Conservation (phyloP, 2,329 filamentous ascomycete genomes). For the Pyrenophora teres region DNA sequence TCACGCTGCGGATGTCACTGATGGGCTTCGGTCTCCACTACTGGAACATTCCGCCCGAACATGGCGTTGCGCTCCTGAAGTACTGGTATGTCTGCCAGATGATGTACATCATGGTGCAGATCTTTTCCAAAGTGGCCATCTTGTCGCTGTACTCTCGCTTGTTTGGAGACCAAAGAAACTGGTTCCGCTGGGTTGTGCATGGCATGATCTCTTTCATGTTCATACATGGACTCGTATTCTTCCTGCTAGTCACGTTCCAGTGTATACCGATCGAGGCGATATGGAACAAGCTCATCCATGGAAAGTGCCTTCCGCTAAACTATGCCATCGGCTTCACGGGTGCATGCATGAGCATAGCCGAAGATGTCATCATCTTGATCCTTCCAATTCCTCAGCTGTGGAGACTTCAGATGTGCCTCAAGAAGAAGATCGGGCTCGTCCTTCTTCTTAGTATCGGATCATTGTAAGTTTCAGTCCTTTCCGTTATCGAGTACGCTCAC, state of each 20-base stretch:
- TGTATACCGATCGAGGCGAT: constrained; percentile 18
- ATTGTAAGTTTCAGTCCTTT: constrained; percentile 3
- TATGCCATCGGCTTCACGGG: constrained; percentile 17
- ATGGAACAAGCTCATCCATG: constrained; percentile 20
- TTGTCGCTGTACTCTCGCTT: constrained; percentile 16
- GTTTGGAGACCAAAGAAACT: constrained; percentile 13
- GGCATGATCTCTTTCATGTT: constrained; percentile 22
- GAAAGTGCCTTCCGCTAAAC: constrained; percentile 18
- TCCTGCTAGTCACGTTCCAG: constrained; percentile 20
- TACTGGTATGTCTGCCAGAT: constrained; percentile 23
- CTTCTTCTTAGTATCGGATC: constrained; percentile 21
- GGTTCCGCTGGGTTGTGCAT: constrained; percentile 20
- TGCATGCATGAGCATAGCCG: constrained; percentile 15
- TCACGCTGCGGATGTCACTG: constrained; percentile 22
- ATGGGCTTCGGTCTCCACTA: constrained; percentile 23
- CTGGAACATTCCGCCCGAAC: constrained; percentile 14
- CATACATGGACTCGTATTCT: constrained; percentile 17
- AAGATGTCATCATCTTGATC: constrained; percentile 22
- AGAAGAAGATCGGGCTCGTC: constrained; percentile 16
- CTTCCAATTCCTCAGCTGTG: constrained; percentile 20
- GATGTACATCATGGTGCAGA: constrained; percentile 19
- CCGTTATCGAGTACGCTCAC: neutral
- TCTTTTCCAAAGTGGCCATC: constrained; percentile 22
- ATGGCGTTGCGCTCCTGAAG: constrained; percentile 17
- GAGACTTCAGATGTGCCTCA: constrained; percentile 20